Conservation (phyloP, 2,329 filamentous ascomycete genomes). For the Xenoacremonium recifei region DNA sequence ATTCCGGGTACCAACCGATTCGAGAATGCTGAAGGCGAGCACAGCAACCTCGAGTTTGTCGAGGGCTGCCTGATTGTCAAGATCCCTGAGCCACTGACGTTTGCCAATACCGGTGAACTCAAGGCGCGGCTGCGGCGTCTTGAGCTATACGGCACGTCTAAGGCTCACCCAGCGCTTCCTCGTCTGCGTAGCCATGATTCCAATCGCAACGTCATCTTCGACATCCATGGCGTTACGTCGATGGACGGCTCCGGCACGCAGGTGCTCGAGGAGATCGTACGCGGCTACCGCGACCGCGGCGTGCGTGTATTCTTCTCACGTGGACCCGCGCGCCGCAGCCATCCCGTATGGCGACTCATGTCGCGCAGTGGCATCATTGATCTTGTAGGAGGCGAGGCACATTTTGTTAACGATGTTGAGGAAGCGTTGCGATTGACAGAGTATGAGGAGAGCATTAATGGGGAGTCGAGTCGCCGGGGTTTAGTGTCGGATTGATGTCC, state of each 20-base stretch:
- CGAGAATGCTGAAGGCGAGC: slow-evolving; percentile 77
- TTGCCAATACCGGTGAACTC: slow-evolving; percentile 92
- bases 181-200: slow-evolving; percentile 73
- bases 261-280: slow-evolving; percentile 86
- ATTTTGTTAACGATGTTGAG: slow-evolving; percentile 81
- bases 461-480: slow-evolving; percentile 18
- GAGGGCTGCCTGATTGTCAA: slow-evolving; percentile 95
- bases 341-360: slow-evolving; percentile 70
- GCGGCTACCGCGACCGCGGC: slow-evolving; percentile 71
- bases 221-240: slow-evolving; percentile 94
- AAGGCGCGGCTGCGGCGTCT: slow-evolving; percentile 80
- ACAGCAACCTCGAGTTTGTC: slow-evolving; percentile 77
- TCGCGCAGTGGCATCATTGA: slow-evolving; percentile 81
- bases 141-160: slow-evolving; percentile 84
- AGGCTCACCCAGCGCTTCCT: slow-evolving; percentile 84
- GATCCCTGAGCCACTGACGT: slow-evolving; percentile 94
- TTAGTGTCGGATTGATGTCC: not conserved
- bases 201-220: slow-evolving; percentile 92
- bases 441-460: slow-evolving; percentile 53
- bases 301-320: slow-evolving; percentile 75
- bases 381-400: slow-evolving; percentile 69
- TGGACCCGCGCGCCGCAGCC: slow-evolving; percentile 44
- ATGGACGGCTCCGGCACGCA: slow-evolving; percentile 93
- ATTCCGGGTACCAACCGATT: slow-evolving; percentile 81
- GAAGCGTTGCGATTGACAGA: slow-evolving; percentile 83